Evolutionary conservation across 495 filamentous ascomycete genomes (phyloP).

Genomic region (Cladorrhinum samala): DNA sequence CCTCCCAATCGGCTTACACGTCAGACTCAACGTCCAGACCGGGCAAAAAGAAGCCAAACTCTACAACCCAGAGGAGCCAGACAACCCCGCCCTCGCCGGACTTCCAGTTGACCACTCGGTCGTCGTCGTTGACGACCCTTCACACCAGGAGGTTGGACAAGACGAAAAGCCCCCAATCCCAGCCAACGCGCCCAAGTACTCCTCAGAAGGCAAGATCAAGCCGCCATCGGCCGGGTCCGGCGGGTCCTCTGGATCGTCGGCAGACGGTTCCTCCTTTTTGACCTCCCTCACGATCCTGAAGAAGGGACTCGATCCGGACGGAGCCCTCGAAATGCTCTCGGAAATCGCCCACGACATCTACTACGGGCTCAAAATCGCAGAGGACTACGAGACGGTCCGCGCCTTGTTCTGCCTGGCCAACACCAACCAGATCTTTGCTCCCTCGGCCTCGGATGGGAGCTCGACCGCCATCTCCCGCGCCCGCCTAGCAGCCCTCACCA

Average conservation of each 20-base stretch:
- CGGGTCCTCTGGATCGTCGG: background rate
- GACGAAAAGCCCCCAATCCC: conserved; percentile 17
- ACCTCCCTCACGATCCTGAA: conserved; percentile 41
- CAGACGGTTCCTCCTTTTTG: conserved; percentile 30
- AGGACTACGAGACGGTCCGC: conserved; percentile 40
- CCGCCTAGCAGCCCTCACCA: conserved; percentile 45
- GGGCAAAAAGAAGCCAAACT: conserved; percentile 58
- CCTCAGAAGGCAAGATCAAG: conserved; percentile 44
- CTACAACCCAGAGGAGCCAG: conserved; percentile 44
- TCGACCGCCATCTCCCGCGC: conserved; percentile 23
- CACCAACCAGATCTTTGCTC: conserved; percentile 8
- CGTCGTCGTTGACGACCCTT: conserved; percentile 36
- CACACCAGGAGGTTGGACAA: conserved; percentile 18
- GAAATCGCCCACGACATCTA: conserved; percentile 61
- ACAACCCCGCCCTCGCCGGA: conserved; percentile 36
- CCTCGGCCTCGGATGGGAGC: background rate
- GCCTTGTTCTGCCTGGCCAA: conserved; percentile 40
- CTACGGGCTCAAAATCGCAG: conserved; percentile 58
- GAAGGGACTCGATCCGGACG: conserved; percentile 29
- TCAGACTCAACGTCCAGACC: conserved; percentile 56
- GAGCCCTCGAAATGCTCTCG: conserved; percentile 45
- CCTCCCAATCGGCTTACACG: conserved; percentile 55
- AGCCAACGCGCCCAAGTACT: conserved; percentile 42
- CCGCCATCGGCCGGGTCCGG: conserved; percentile 33
- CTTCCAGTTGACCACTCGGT: conserved; percentile 42